These are phyloP conservation scores for Globisporangium paddicum DNA, from an alignment of 352 stramenopile genomes.

Conservation along the genomic window DNA sequence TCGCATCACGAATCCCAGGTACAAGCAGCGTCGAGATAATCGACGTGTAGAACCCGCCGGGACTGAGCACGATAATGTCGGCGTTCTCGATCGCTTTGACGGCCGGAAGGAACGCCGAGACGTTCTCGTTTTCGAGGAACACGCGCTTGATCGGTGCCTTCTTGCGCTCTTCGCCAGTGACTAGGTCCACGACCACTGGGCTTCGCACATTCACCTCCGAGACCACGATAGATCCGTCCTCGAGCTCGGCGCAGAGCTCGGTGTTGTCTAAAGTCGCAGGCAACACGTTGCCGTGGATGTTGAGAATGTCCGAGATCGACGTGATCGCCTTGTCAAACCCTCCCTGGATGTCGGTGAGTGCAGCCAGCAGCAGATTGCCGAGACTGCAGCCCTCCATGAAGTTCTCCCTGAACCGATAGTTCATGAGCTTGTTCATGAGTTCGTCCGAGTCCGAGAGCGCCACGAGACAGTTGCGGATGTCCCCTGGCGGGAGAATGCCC, in stretches of 20 bases:
- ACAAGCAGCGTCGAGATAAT: slow-evolving; percentile 80
- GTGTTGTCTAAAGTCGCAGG: slow-evolving; percentile 82
- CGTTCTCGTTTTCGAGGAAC: slow-evolving; percentile 69
- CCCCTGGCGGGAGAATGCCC: slow-evolving; percentile 74
- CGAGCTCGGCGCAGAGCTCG: slow-evolving; percentile 74
- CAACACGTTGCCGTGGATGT: slow-evolving; percentile 75
- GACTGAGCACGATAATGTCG: slow-evolving; percentile 82
- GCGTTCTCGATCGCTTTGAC: slow-evolving; percentile 80
- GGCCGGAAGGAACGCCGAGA: slow-evolving; percentile 63
- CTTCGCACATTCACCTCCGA: slow-evolving; percentile 83
- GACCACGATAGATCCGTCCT: slow-evolving; percentile 63
- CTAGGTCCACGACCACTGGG: slow-evolving; percentile 34
- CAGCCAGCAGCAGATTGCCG: slow-evolving; percentile 73
- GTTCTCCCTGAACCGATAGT: slow-evolving; percentile 85
- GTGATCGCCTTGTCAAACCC: slow-evolving; percentile 79
- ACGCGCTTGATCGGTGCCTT: slow-evolving; percentile 78
- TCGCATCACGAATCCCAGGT: slow-evolving; percentile 78
- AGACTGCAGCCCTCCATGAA: slow-evolving; percentile 87
- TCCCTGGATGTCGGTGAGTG: slow-evolving; percentile 76
- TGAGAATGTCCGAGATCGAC: slow-evolving; percentile 82
- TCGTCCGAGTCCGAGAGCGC: slow-evolving; percentile 81
- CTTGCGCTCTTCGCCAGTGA: slow-evolving; percentile 30
- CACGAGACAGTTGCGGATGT: slow-evolving; percentile 86
- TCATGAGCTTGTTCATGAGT: slow-evolving; percentile 86
- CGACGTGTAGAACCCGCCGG: slow-evolving; percentile 83